A percentile compares a stretch with the other conserved stretches of the same genome.
phyloP scores from a whole-genome alignment of 2,329 filamentous ascomycete genomes.

The Trichoderma koningii region DNA sequence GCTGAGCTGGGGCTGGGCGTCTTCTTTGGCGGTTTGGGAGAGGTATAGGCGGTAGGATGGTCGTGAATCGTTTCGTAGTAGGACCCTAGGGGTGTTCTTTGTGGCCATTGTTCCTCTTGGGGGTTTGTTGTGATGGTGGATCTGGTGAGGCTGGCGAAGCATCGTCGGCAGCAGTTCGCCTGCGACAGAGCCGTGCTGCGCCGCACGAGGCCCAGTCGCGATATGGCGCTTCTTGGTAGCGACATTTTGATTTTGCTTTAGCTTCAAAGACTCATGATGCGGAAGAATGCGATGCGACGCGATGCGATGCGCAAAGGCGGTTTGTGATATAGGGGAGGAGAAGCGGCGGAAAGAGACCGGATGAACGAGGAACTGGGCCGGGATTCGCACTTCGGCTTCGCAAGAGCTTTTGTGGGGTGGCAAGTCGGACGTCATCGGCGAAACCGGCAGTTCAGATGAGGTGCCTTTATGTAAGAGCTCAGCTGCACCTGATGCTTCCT shows the following conservation, averaged over 20 bases:
- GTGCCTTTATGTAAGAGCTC: neutral
- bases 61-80: constrained; percentile 63
- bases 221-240: constrained; percentile 36
- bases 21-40: constrained; percentile 46
- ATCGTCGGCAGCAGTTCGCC: constrained; percentile 31
- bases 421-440: constrained; percentile 40
- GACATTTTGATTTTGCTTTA: constrained; percentile 35
- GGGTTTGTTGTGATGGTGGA: neutral
- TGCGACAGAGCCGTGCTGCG: constrained; percentile 29
- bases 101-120: constrained; percentile 39
- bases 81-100: constrained; percentile 52
- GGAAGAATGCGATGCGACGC: neutral
- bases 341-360: neutral
- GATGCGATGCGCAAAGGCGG: neutral
- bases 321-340: neutral
- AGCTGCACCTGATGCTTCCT: constrained; percentile 13
- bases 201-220: constrained; percentile 38
- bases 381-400: constrained; percentile 24
- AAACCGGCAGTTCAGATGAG: constrained; percentile 4
- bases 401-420: constrained; percentile 20
- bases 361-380: constrained; percentile 3
- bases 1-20: constrained; percentile 48
- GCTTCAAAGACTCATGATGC: neutral
- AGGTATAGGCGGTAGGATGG: constrained; percentile 46
- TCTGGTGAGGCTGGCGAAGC: constrained; percentile 36